phyloP scores from a whole-genome alignment of 495 filamentous ascomycete species.

The Penicillium nucicola region DNA sequence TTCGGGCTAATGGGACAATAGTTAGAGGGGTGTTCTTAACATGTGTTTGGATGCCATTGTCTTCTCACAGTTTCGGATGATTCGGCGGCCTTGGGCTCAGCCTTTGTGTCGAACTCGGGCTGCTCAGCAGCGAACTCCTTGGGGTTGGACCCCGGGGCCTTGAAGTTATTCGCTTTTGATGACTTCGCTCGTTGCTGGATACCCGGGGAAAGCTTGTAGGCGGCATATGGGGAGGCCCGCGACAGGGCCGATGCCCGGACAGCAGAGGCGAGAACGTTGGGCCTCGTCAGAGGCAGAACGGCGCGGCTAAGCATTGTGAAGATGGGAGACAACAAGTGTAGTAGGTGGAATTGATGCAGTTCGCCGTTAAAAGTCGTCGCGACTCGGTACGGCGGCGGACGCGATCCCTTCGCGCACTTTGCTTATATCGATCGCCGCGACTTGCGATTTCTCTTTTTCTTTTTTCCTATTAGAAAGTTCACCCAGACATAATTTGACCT shows the following conservation, averaged over 20 bases:
- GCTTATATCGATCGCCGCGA: conserved; percentile 18
- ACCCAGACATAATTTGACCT: conserved; percentile 68
- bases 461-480: conserved; percentile 55
- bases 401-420: conserved; percentile 24
- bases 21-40: conserved; percentile 13
- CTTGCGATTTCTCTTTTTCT: conserved; percentile 17
- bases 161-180: conserved; percentile 13
- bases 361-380: conserved; percentile 35
- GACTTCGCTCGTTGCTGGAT: conserved; percentile 28
- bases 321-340: conserved; percentile 21
- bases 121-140: conserved; percentile 39
- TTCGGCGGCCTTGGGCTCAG: conserved; percentile 36
- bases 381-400: conserved; percentile 20
- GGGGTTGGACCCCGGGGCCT: conserved; percentile 14
- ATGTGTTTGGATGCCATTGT: background rate
- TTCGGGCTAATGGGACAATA: conserved; percentile 24
- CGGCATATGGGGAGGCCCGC: conserved; percentile 39
- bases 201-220: conserved; percentile 42
- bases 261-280: conserved; percentile 37
- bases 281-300: conserved; percentile 44
- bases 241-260: conserved; percentile 34
- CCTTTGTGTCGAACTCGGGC: conserved; percentile 41
- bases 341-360: conserved; percentile 8
- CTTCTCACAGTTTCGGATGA: conserved; percentile 25
- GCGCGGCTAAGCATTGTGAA: conserved; percentile 44